phyloP scores from a whole-genome alignment of 148 eudicot species.

The Camellia lanceoleosa region DNA sequence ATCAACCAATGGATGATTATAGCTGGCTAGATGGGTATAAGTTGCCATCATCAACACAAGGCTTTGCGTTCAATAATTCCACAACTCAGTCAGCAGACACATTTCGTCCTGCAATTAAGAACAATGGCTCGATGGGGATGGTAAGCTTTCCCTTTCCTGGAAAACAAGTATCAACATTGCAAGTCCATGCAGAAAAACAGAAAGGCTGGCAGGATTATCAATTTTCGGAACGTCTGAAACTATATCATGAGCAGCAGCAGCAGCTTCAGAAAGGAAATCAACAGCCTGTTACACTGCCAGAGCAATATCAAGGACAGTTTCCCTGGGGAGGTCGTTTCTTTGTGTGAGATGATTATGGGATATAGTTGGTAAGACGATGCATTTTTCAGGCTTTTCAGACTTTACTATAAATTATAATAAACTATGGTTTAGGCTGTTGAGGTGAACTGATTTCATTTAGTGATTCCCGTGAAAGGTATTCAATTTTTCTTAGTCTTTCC shows the following conservation, averaged over 20 bases:
- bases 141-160: conserved; percentile 90
- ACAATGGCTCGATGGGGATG: conserved; percentile 42
- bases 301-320: conserved; percentile 77
- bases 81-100: conserved; percentile 36
- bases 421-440: neutral
- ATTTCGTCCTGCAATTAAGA: conserved; percentile 38
- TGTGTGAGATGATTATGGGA: conserved; percentile 62
- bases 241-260: conserved; percentile 50
- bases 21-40: conserved; percentile 95
- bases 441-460: neutral
- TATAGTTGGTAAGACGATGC: conserved; percentile 33
- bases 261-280: conserved; percentile 47
- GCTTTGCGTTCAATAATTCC: conserved; percentile 39
- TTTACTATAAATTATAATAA: neutral
- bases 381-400: conserved; percentile 4
- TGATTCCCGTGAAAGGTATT: neutral
- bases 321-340: conserved; percentile 71
- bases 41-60: conserved; percentile 42
- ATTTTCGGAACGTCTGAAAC: conserved; percentile 39
- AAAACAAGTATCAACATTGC: conserved; percentile 60
- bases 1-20: conserved; percentile 67
- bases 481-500: neutral
- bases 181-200: conserved; percentile 41
- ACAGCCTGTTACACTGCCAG: conserved; percentile 43
- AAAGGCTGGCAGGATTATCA: conserved; percentile 53